These are phyloP conservation scores for Cicer bijugum DNA, from an alignment of 306 rosid species.

Conservation along the genomic window DNA sequence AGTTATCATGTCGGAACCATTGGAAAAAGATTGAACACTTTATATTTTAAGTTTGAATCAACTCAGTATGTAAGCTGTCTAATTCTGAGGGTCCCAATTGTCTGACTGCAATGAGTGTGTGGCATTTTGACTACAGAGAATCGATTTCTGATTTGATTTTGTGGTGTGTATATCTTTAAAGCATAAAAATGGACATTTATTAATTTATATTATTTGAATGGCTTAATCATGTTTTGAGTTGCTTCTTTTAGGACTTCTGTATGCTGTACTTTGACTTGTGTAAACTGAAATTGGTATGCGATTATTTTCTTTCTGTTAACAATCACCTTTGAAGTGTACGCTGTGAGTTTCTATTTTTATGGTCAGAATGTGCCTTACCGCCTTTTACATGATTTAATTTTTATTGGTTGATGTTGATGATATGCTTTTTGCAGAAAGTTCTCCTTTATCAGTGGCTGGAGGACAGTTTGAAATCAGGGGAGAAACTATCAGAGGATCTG, in stretches of 20 bases:
- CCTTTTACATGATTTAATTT: conserved; percentile 14
- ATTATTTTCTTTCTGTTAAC: conserved; percentile 5
- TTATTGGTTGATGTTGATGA: background rate
- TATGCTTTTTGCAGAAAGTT: conserved; percentile 55
- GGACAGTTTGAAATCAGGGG: conserved; percentile 81
- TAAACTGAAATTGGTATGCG: conserved; percentile 8
- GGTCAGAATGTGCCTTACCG: conserved; percentile 2
- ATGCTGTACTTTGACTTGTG: conserved; percentile 15
- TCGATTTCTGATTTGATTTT: background rate
- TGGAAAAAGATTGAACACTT: background rate
- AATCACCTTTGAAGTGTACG: conserved; percentile 13
- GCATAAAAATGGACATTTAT: conserved; percentile 7
- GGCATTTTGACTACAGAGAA: background rate
- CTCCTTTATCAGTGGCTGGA: conserved; percentile 81
- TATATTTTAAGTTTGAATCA: background rate
- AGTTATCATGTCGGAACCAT: background rate
- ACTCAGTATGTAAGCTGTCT: background rate
- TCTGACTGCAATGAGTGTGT: background rate
- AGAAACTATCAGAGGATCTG: conserved; percentile 68
- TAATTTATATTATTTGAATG: conserved; percentile 20
- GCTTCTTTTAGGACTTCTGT: background rate
- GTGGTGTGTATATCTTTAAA: background rate
- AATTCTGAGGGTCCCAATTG: background rate
- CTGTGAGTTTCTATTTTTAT: conserved; percentile 29
- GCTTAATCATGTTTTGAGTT: conserved; percentile 21